Percentiles rank a stretch among this genome's conserved stretches.
Conservation (phyloP, 129 eudicot species). For the Scalesia atractyloides region DNA sequence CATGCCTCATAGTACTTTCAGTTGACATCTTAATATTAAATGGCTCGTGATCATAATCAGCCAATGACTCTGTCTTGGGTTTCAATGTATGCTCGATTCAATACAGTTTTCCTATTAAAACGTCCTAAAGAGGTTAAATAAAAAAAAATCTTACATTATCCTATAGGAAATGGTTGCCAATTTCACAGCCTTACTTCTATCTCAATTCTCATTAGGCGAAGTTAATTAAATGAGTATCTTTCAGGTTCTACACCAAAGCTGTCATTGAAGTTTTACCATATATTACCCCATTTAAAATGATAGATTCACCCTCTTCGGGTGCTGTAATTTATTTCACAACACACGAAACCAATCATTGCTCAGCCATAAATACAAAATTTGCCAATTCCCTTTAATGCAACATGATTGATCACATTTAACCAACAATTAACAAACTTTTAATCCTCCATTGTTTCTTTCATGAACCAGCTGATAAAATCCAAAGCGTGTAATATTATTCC, state of each 20-base stretch:
- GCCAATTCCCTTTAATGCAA: too few relatives aligned
- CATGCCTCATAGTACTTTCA: neutral
- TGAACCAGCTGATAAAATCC: neutral
- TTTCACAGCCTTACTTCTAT: neutral
- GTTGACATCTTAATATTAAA: neutral
- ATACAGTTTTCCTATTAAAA: neutral
- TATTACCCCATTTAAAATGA: too few relatives aligned
- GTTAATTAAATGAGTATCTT: neutral
- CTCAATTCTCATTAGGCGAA: neutral
- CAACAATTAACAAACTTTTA: neutral
- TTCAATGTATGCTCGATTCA: neutral
- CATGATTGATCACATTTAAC: neutral
- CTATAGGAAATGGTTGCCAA: neutral
- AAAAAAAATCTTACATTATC: neutral
- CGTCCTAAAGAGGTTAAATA: neutral
- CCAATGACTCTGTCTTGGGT: conserved; percentile 3
- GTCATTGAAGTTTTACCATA: too few relatives aligned
- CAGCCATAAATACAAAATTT: too few relatives aligned
- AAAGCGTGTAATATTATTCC: neutral
- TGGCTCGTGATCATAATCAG: neutral
- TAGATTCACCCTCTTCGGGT: too few relatives aligned
- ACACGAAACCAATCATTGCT: neutral
- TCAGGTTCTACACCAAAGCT: neutral
- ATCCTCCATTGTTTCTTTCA: neutral
- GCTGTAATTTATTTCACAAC: too few relatives aligned